Conservation (phyloP, 2,329 filamentous ascomycete species). For the Fusarium mexicanum region DNA sequence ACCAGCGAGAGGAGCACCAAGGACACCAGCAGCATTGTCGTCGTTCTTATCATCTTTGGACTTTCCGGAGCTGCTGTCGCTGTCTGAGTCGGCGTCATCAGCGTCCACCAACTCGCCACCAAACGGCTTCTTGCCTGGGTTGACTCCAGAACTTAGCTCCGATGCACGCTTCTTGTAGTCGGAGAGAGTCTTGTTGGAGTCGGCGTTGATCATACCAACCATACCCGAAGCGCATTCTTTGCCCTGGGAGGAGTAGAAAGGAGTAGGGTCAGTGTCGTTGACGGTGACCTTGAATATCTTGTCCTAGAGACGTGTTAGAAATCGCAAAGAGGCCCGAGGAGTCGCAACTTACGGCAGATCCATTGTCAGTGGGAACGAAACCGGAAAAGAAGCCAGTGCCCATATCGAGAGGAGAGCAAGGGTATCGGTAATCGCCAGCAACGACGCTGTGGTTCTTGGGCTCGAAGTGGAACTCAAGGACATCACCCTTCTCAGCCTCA, state of each 20-base stretch:
- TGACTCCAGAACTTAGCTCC: constrained; percentile 40
- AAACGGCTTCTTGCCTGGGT: constrained; percentile 39
- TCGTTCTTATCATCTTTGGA: constrained; percentile 18
- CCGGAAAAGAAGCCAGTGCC: constrained; percentile 53
- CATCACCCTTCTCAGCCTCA: constrained; percentile 47
- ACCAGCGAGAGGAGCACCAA: constrained; percentile 29
- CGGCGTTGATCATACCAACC: constrained; percentile 53
- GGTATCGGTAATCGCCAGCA: constrained; percentile 47
- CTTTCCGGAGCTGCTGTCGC: constrained; percentile 6
- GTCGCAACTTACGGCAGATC: constrained; percentile 41
- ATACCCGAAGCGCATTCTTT: constrained; percentile 51
- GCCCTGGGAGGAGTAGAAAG: constrained; percentile 54
- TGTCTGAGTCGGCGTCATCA: constrained; percentile 24
- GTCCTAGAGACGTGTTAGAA: constrained; percentile 38
- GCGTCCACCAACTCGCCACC: constrained; percentile 45
- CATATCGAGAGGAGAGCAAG: constrained; percentile 48
- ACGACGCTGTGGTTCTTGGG: constrained; percentile 52
- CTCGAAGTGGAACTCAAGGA: constrained; percentile 52
- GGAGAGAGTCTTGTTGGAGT: constrained; percentile 42
- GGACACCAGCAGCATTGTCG: constrained; percentile 25
- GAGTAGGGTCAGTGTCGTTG: constrained; percentile 46
- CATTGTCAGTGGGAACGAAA: constrained; percentile 43
- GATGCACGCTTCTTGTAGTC: constrained; percentile 47
- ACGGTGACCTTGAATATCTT: constrained; percentile 50
- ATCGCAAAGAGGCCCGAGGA: neutral